A percentile compares a stretch with the other conserved stretches of the same genome.
These are phyloP conservation scores for Pyrrhoderma noxium DNA, from an alignment of 1,284 basidiomycete genomes.

Conservation along the genomic window DNA sequence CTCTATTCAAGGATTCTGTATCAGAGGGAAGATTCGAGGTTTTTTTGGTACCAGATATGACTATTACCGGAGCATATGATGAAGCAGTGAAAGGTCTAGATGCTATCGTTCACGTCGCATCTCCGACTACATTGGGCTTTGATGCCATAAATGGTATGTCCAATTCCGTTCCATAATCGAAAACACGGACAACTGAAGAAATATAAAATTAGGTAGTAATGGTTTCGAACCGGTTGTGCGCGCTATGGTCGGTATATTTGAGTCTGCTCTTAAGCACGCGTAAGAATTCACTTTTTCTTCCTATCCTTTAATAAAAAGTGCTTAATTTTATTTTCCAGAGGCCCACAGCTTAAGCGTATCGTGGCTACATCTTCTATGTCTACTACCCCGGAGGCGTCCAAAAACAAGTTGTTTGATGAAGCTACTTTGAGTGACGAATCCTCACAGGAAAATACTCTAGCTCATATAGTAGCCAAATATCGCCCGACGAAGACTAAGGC, in stretches of 20 bases:
- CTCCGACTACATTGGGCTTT: conserved; percentile 33
- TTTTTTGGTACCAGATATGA: conserved; percentile 17
- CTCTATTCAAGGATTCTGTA: conserved; percentile 29
- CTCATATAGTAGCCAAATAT: no score
- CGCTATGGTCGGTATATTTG: conserved; percentile 53
- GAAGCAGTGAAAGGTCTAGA: conserved; percentile 62
- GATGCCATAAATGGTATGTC: conserved; percentile 29
- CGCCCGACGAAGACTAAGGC: no score
- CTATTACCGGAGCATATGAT: conserved; percentile 49
- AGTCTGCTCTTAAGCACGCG: conserved; percentile 46
- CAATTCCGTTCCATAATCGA: no score
- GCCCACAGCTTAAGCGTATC: conserved; percentile 2
- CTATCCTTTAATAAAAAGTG: background rate
- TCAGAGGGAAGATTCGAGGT: conserved; percentile 14
- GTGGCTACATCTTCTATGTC: conserved; percentile 1
- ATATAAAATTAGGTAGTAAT: no score
- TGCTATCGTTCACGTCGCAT: conserved; percentile 43
- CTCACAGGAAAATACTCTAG: no score
- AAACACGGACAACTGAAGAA: no score
- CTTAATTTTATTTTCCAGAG: no score
- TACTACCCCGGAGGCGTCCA: background rate
- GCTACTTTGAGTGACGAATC: no score
- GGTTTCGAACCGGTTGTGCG: conserved; percentile 51
- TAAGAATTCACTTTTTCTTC: conserved; percentile 22
- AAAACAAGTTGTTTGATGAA: no score